These are phyloP conservation scores for Sinapis alba DNA, from an alignment of 441 rosid genomes.

Conservation along the genomic window DNA sequence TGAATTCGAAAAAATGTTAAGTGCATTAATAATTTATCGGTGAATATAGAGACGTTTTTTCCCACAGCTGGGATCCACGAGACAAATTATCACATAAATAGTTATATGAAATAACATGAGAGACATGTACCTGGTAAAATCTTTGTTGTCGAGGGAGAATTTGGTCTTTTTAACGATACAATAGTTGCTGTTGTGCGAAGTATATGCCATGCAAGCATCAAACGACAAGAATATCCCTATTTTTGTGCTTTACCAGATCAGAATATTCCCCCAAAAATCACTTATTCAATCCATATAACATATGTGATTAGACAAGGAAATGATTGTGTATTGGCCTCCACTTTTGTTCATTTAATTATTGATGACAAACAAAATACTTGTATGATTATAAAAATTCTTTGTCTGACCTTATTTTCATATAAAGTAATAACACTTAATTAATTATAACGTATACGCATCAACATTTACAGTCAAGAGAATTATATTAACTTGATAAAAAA, in stretches of 20 bases:
- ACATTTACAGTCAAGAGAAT: neutral
- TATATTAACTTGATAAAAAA: neutral
- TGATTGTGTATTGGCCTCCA: constrained; percentile 8
- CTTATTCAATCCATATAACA: neutral
- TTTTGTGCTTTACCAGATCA: constrained; percentile 26
- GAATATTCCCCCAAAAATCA: constrained; percentile 31
- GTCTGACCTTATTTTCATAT: neutral
- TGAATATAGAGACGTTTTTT: too few species aligned
- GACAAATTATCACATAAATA: too few species aligned
- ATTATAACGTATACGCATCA: constrained; percentile 22
- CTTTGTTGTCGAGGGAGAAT: constrained; percentile 24
- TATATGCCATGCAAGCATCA: constrained; percentile 42
- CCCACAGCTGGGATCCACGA: too few species aligned
- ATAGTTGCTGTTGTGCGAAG: constrained; percentile 13
- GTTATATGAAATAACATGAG: too few species aligned
- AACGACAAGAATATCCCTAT: constrained; percentile 30
- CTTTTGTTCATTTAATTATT: constrained; percentile 8
- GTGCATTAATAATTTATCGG: too few species aligned
- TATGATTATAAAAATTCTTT: neutral
- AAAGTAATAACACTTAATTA: neutral
- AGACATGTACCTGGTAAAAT: too few species aligned
- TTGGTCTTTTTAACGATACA: neutral
- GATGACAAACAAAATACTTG: neutral
- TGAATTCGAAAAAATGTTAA: too few species aligned
- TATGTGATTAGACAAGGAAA: constrained; percentile 4